Base-by-base conservation (phyloP, 2,329 filamentous ascomycete genomes). In the Aspergillus pseudoviridinutans region DNA sequence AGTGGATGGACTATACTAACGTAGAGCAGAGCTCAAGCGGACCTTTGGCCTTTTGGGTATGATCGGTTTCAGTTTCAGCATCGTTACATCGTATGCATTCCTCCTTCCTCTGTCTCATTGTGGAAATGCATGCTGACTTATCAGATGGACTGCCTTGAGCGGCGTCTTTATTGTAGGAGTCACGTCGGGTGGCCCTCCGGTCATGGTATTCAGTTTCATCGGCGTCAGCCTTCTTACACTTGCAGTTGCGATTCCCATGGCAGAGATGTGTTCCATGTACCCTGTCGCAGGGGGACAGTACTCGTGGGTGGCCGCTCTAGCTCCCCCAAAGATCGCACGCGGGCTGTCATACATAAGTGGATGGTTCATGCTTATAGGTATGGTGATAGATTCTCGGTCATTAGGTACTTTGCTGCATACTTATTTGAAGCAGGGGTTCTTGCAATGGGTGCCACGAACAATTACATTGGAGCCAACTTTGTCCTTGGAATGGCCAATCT, bases 171-270 rank as follows among this genome's bases (percentile, higher is more conserved):
- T 83, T 53, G 78, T 84, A 32, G 83, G 82, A 5, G 79, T 84
- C 10, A 78, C 78, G 56, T 78, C 80, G 38, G 82, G 82, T 14
- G 82, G 83, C 1, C 82, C 83, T 3, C 81, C 83, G 0, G 81
- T 85, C 46, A 85, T 85, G 80, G 76, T 85, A 6, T 85, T 80
- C 72, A 79, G 79, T 46, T 85, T 81, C 78, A 67, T 85, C 24
- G 81, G 76, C 4, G 79, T 84, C 25, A 82, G 80, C 58, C 51
- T 79, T 9, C 72, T 80, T 22, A 79, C 80, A 1, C 68, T 85
- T 12, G 75, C 79, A 7, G 82, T 85, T 5, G 82, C 81, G 10
- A 82, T 84, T 58, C 80, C 80, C 1, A 83, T 85, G 78, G 83
- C 83, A 22, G 83, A 86, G 64, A 84, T 82, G 75, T 84, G 82